Conservation (phyloP, 2,329 filamentous ascomycete genomes). For the Pseudogymnoascus sp. region DNA sequence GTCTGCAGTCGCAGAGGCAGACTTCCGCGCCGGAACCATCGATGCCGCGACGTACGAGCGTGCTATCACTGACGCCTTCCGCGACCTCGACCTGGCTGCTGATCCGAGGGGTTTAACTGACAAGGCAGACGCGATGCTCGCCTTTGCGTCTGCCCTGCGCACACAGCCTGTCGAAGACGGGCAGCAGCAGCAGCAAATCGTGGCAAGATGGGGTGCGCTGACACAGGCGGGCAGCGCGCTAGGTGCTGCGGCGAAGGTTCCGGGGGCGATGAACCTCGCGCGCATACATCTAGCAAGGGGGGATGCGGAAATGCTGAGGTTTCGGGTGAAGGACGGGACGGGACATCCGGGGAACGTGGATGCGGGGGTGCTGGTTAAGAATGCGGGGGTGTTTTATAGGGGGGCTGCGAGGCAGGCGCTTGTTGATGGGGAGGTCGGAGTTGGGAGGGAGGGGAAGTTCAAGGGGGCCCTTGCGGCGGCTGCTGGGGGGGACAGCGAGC, state of each 20-base stretch:
- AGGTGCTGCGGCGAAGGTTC: constrained; percentile 42
- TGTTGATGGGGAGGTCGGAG: constrained; percentile 32
- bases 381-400: constrained; percentile 50
- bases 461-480: constrained; percentile 42
- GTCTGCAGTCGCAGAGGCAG: constrained; percentile 45
- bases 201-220: constrained; percentile 43
- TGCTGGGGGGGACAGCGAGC: constrained; percentile 32
- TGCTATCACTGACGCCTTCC: constrained; percentile 34
- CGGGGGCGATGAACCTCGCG: constrained; percentile 39
- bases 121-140: constrained; percentile 48
- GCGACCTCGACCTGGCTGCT: constrained; percentile 34
- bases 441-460: constrained; percentile 33
- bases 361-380: constrained; percentile 39
- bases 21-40: constrained; percentile 43
- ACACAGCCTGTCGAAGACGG: constrained; percentile 26
- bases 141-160: constrained; percentile 36
- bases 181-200: constrained; percentile 19
- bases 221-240: constrained; percentile 41
- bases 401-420: constrained; percentile 34
- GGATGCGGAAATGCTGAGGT: constrained; percentile 46
- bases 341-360: constrained; percentile 36
- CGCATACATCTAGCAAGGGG: constrained; percentile 47
- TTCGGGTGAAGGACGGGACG: constrained; percentile 39
- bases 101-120: constrained; percentile 40
- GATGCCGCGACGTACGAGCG: constrained; percentile 44